phyloP scores from a whole-genome alignment of 2,329 filamentous ascomycete genomes.

The Neophaeococcomyces mojaviensis region DNA sequence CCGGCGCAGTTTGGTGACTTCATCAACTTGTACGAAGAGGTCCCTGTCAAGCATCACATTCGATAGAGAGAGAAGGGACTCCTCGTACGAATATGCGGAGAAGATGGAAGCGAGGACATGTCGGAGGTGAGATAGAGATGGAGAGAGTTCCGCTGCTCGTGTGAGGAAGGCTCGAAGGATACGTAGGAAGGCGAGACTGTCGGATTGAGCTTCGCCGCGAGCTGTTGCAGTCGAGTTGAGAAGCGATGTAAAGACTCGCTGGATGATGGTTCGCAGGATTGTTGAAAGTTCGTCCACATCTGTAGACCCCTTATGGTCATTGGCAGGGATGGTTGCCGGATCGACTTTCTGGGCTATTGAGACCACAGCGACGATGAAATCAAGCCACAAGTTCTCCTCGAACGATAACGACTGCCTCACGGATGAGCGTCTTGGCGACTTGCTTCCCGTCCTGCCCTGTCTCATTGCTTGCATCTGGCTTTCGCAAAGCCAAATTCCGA shows the following conservation, averaged over 20 bases:
- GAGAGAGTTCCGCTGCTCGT: constrained; percentile 70
- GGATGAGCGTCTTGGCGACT: constrained; percentile 38
- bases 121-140: constrained; percentile 78
- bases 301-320: constrained; percentile 8
- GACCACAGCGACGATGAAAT: constrained; percentile 56
- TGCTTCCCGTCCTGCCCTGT: constrained; percentile 28
- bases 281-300: constrained; percentile 45
- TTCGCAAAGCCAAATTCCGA: constrained; percentile 94
- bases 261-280: constrained; percentile 70
- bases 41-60: constrained; percentile 83
- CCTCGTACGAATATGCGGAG: constrained; percentile 90
- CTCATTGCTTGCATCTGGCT: constrained; percentile 54
- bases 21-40: constrained; percentile 73
- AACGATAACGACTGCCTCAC: constrained; percentile 47
- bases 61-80: constrained; percentile 76
- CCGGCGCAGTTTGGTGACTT: constrained; percentile 66
- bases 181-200: constrained; percentile 66
- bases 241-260: constrained; percentile 82
- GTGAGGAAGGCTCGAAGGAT: constrained; percentile 84
- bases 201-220: constrained; percentile 26
- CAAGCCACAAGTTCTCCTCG: constrained; percentile 59
- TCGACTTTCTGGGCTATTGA: constrained; percentile 58
- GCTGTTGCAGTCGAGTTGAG: constrained; percentile 62
- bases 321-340: constrained; percentile 27
- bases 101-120: constrained; percentile 83